Conservation (phyloP, 2,329 filamentous ascomycete genomes). For the Botrytis fragariae region DNA sequence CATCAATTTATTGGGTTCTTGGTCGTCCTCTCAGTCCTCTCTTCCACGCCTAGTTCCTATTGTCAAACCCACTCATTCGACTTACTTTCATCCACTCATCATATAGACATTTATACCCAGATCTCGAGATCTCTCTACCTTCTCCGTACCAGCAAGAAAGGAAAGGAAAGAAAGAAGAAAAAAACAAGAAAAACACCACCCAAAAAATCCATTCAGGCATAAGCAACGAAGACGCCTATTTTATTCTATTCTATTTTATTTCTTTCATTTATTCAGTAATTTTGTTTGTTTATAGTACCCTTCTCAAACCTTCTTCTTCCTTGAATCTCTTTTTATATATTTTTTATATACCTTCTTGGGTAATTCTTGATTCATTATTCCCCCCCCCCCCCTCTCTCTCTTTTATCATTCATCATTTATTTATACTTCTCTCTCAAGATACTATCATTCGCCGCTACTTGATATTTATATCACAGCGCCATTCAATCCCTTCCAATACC, state of each 20-base stretch:
- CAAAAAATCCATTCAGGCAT: conserved; percentile 7
- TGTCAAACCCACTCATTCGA: neutral
- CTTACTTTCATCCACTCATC: neutral
- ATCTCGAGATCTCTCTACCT: neutral
- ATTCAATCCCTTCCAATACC: neutral
- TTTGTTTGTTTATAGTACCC: neutral
- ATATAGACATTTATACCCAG: neutral
- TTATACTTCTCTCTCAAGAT: neutral
- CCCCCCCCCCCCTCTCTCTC: neutral
- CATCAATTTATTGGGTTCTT: neutral
- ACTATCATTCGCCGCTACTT: neutral
- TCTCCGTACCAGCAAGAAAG: neutral
- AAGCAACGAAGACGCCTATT: conserved; percentile 29
- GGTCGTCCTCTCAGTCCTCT: neutral
- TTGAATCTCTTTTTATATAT: neutral
- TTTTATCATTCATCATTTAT: neutral
- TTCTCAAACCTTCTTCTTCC: neutral
- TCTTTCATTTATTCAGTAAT: neutral
- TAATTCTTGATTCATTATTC: neutral
- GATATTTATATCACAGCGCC: neutral
- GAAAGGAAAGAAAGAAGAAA: neutral
- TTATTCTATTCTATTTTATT: conserved; percentile 15
- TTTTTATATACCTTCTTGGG: conserved; percentile 9
- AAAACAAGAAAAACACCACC: neutral
- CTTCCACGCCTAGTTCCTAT: neutral